Percentiles rank a stretch among this genome's conserved stretches.
phyloP scores from a whole-genome alignment of 2,329 filamentous ascomycete genomes.

The Chrysosporium keratinophilum region DNA sequence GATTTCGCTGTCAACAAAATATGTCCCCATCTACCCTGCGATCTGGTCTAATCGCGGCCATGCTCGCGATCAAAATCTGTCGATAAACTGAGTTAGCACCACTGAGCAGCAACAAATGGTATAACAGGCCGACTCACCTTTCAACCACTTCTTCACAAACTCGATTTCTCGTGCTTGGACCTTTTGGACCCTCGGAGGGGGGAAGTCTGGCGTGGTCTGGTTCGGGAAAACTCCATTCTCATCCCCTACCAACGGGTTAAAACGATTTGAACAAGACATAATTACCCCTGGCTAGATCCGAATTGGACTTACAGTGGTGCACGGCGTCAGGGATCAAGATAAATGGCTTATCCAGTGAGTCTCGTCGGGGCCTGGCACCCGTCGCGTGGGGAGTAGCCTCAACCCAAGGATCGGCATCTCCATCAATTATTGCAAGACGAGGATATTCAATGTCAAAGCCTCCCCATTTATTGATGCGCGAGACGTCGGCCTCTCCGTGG shows the following conservation, averaged over 20 bases:
- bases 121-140: constrained; percentile 21
- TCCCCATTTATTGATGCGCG: constrained; percentile 65
- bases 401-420: constrained; percentile 70
- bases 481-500: constrained; percentile 50
- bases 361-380: constrained; percentile 47
- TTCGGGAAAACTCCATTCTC: constrained; percentile 44
- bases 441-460: constrained; percentile 62
- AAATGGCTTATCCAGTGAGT: constrained; percentile 57
- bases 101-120: not conserved
- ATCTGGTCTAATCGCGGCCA: not conserved
- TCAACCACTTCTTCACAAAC: constrained; percentile 44
- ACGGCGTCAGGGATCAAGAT: constrained; percentile 64
- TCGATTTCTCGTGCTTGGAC: constrained; percentile 38
- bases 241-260: constrained; percentile 31
- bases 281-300: constrained; percentile 28
- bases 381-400: constrained; percentile 60
- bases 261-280: constrained; percentile 17
- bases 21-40: not conserved
- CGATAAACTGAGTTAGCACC: not conserved
- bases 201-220: constrained; percentile 40
- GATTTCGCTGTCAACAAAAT: not conserved
- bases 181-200: constrained; percentile 38
- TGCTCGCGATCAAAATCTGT: constrained; percentile 6
- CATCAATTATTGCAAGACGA: constrained; percentile 67
- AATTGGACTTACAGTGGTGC: constrained; percentile 68